A percentile compares a stretch with the other conserved stretches of the same genome.
phyloP scores from a whole-genome alignment of 2,329 filamentous ascomycete genomes.

The Xylariaceae sp. region DNA sequence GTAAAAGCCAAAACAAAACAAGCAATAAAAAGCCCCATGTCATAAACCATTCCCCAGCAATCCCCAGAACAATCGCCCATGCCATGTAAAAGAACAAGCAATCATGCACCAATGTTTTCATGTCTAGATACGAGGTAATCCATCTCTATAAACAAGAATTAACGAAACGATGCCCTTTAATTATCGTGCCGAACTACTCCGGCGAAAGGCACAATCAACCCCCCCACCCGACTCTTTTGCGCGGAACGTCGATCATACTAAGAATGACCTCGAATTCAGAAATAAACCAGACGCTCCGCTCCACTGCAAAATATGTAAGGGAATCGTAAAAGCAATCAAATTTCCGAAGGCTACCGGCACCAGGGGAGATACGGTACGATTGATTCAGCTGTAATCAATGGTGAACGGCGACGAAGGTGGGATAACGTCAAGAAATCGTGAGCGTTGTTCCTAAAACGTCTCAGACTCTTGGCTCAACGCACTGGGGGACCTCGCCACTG shows the following conservation, averaged over 20 bases:
- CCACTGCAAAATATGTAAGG: not conserved
- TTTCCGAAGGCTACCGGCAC: slow-evolving; percentile 16
- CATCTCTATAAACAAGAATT: slow-evolving; percentile 23
- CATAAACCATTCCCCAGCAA: too few relatives aligned
- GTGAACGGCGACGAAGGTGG: slow-evolving; percentile 31
- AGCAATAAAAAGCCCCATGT: too few relatives aligned
- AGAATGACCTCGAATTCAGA: not conserved
- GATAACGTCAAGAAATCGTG: slow-evolving; percentile 30
- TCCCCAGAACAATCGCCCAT: too few relatives aligned
- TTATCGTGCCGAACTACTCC: not conserved
- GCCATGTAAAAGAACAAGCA: not conserved
- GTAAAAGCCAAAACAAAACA: too few relatives aligned
- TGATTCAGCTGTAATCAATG: slow-evolving; percentile 27
- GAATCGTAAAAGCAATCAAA: not conserved
- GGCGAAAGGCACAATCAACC: not conserved
- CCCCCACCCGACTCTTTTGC: not conserved
- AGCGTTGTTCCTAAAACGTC: slow-evolving; percentile 44
- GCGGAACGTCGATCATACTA: too few relatives aligned
- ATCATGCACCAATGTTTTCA: not conserved
- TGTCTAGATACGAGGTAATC: slow-evolving; percentile 16
- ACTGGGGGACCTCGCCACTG: slow-evolving; percentile 37
- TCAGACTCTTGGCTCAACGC: slow-evolving; percentile 48
- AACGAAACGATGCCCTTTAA: not conserved
- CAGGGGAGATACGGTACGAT: slow-evolving; percentile 1
- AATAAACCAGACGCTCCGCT: not conserved